Evolutionary conservation across 495 filamentous ascomycete genomes (phyloP).

Genomic region (Chaetomidium leptoderma): DNA sequence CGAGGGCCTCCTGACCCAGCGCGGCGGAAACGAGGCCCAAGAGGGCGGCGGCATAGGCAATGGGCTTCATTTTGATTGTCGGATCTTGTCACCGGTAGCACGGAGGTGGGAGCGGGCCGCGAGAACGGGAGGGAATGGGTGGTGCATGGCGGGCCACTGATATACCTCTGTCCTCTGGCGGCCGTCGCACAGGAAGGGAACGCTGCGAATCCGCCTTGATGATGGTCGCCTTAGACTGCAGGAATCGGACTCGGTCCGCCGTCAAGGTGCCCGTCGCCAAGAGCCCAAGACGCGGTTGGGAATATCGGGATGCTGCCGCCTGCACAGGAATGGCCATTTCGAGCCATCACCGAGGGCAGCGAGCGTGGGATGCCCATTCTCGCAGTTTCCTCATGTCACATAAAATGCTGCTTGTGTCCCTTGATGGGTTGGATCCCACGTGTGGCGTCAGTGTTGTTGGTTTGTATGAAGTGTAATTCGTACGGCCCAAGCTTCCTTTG

Average conservation of each 20-base stretch:
- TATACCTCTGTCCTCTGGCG: no score
- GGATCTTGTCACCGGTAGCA: not conserved
- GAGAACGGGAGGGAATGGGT: not conserved
- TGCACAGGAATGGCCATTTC: not conserved
- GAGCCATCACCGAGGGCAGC: not conserved
- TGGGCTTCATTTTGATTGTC: constrained; percentile 23
- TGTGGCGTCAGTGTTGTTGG: not conserved
- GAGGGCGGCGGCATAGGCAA: constrained; percentile 16
- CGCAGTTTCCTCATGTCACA: not conserved
- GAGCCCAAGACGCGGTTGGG: not conserved
- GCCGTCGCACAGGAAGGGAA: no score
- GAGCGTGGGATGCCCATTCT: not conserved
- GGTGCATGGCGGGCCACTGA: not conserved
- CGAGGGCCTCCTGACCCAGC: constrained; percentile 24
- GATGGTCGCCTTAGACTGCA: not conserved
- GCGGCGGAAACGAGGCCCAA: constrained; percentile 24
- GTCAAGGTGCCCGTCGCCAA: constrained; percentile 10
- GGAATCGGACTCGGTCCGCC: not conserved
- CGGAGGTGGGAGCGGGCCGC: not conserved
- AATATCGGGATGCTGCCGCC: no score
- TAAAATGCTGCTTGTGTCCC: not conserved
- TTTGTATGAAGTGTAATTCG: no score
- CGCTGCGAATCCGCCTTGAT: no score
- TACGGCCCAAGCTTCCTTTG: no score
- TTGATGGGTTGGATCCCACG: not conserved